phyloP scores from a whole-genome alignment of 2,329 filamentous ascomycete species.

The Fusarium cyanostomum region DNA sequence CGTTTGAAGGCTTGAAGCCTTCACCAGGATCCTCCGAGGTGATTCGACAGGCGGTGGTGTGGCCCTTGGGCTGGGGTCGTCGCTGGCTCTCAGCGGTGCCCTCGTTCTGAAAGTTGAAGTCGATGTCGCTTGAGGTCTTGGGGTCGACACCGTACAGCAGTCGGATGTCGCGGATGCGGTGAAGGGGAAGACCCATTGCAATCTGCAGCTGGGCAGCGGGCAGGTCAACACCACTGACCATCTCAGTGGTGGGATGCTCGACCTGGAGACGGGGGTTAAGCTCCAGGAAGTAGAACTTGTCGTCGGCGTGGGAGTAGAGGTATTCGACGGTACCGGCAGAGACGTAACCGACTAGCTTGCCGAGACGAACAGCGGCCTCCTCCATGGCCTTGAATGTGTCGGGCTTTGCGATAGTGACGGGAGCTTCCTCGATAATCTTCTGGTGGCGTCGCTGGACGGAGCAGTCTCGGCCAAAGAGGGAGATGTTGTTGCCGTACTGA shows the following conservation, averaged over 20 bases:
- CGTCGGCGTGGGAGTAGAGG: conserved; percentile 95
- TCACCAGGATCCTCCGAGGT: conserved; percentile 98
- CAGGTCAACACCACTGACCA: conserved; percentile 98
- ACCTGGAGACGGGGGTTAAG: conserved; percentile 99
- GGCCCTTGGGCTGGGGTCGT: conserved; percentile 90
- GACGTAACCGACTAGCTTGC: conserved; percentile 95
- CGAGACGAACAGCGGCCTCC: conserved; percentile 92
- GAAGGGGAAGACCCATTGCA: conserved; percentile 96
- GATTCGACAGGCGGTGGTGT: conserved; percentile 98
- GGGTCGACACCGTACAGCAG: conserved; percentile 96
- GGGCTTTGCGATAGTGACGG: conserved; percentile 92
- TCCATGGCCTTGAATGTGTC: conserved; percentile 96
- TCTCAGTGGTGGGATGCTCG: conserved; percentile 98
- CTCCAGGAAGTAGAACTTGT: conserved; percentile 99
- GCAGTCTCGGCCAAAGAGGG: conserved; percentile 97
- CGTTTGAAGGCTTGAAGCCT: conserved; percentile 99
- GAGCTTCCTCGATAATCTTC: conserved; percentile 99
- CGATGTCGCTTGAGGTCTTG: conserved; percentile 84
- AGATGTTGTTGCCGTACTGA: conserved; percentile 99
- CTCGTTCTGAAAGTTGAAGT: conserved; percentile 94
- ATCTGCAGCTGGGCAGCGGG: conserved; percentile 98
- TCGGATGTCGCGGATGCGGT: conserved; percentile 95
- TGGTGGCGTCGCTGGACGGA: conserved; percentile 98
- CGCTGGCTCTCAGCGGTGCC: conserved; percentile 86
- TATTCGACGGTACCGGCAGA: conserved; percentile 99